Conservation (phyloP, 352 stramenopile species). For the Globisporangium nodosum region DNA sequence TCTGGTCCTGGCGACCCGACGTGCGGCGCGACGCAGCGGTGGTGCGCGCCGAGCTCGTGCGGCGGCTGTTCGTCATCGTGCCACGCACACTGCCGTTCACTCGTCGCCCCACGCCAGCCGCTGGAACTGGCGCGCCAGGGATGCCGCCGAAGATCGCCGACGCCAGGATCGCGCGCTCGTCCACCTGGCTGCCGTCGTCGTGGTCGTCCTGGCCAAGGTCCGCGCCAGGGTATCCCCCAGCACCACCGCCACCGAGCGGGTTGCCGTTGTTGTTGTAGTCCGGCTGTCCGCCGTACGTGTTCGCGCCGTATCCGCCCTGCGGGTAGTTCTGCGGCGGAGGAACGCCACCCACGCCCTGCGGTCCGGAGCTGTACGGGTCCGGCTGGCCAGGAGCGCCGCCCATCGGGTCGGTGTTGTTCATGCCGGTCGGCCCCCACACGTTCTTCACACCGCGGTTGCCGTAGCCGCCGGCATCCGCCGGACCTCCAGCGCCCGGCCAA, state of each 20-base stretch:
- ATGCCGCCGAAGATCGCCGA: slow-evolving; percentile 97
- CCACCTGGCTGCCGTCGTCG: slow-evolving; percentile 47
- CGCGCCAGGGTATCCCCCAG: slow-evolving; percentile 28
- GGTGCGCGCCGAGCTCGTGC: slow-evolving; percentile 23
- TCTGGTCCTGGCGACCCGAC: slow-evolving; percentile 32
- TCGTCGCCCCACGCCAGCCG: slow-evolving; percentile 31
- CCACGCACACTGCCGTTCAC: slow-evolving; percentile 22
- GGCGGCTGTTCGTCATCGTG: slow-evolving; percentile 18
- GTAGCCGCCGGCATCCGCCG: slow-evolving; percentile 37
- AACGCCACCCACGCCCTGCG: neutral
- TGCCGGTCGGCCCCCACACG: slow-evolving; percentile 76
- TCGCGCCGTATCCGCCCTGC: slow-evolving; percentile 17
- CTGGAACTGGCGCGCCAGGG: slow-evolving; percentile 53
- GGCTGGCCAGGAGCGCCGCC: slow-evolving; percentile 5
- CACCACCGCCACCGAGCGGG: slow-evolving; percentile 11
- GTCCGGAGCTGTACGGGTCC: slow-evolving; percentile 32
- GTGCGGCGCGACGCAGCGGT: slow-evolving; percentile 19
- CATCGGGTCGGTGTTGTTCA: slow-evolving; percentile 35
- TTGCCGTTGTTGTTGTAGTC: slow-evolving; percentile 8
- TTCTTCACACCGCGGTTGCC: slow-evolving; percentile 64
- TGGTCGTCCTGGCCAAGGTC: slow-evolving; percentile 38
- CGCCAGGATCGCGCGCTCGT: slow-evolving; percentile 87
- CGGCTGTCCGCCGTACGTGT: slow-evolving; percentile 8
- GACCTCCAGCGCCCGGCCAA: slow-evolving; percentile 23
- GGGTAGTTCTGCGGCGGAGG: slow-evolving; percentile 8